Evolutionary conservation across 2,329 filamentous ascomycete species (phyloP), one percentile per base, ranked within the genome.

Genomic region (Aspergillus japonicus): DNA sequence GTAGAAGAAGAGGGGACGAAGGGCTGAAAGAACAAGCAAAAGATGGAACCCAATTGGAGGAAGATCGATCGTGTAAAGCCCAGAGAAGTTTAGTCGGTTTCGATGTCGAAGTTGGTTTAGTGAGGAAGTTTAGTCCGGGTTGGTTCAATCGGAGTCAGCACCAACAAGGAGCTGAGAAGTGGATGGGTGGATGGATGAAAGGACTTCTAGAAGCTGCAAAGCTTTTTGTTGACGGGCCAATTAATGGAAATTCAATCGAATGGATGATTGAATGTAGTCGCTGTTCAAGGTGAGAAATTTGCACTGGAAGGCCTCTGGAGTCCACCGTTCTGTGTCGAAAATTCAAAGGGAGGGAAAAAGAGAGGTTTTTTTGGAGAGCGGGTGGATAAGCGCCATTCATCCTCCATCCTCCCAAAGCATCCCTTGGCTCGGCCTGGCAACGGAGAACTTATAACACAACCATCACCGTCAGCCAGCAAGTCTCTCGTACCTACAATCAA

Each of bases 11-110:
- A 51, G 57, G 47, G 54, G 50, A 50, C 42, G 49, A 56, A 63
- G 57, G 61, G 56, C 56, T 51, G 62, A 59, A 59, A 50, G 57
- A 52, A 51, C 53, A 57, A 54, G 52, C 57, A 62, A 58, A 56
- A 47, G 58, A 54, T 49, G 42, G 58, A 52, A 56, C 48, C 56
- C 60, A 60, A 62, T 60, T 59, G 59, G 62, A 63, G 59, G 60
- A 61, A 50, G 42, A 51, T 44, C 39, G 39, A 44, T 44, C 39
- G 59, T 48, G 57, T 54, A 57, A 26, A 39, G 55, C 54, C 50
- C 48, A 44, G 39, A 49, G 33, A 26, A 51, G 44, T 50, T 57
- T 48, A 56, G 54, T 57, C 49, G 47, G 23, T 42, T 42, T 42
- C 39, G 39, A 42, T n/a, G 39, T 42, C 39, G 39, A 42, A 42